phyloP scores from a whole-genome alignment of 768 basidiomycete genomes.

The Lyophyllum decastes region DNA sequence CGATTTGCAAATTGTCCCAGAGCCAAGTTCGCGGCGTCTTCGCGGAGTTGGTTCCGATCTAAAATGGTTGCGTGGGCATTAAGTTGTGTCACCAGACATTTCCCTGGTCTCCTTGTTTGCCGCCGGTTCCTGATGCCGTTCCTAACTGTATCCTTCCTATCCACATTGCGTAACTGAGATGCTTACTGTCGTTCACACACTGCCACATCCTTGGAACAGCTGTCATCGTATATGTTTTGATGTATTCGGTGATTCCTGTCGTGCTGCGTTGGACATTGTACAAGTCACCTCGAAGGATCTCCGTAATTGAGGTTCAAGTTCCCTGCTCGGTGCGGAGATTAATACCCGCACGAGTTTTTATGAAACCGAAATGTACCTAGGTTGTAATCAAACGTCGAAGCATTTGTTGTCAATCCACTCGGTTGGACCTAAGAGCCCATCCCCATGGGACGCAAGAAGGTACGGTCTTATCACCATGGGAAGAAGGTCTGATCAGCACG shows the following conservation, averaged over 20 bases:
- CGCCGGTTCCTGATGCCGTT: constrained; percentile 11
- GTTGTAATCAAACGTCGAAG: background rate
- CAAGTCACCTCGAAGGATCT: too few species aligned
- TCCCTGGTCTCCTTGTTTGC: constrained; percentile 11
- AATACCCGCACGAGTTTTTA: too few species aligned
- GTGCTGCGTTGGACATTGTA: background rate
- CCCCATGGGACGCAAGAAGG: background rate
- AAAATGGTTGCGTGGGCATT: background rate
- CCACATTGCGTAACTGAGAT: background rate
- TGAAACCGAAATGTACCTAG: background rate
- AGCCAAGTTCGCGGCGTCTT: constrained; percentile 5
- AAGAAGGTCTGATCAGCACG: background rate
- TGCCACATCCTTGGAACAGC: background rate
- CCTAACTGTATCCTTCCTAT: background rate
- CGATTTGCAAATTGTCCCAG: constrained; percentile 18
- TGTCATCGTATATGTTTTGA: background rate
- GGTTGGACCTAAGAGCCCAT: background rate
- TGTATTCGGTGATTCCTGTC: background rate
- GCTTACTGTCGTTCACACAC: background rate
- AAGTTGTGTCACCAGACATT: constrained; percentile 6
- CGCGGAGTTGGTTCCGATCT: constrained; percentile 7
- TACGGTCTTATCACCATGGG: background rate
- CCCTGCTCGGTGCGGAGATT: too few species aligned
- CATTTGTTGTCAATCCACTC: background rate
- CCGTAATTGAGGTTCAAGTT: too few species aligned